phyloP scores from a whole-genome alignment of 495 filamentous ascomycete species.

The Penicillium roqueforti region DNA sequence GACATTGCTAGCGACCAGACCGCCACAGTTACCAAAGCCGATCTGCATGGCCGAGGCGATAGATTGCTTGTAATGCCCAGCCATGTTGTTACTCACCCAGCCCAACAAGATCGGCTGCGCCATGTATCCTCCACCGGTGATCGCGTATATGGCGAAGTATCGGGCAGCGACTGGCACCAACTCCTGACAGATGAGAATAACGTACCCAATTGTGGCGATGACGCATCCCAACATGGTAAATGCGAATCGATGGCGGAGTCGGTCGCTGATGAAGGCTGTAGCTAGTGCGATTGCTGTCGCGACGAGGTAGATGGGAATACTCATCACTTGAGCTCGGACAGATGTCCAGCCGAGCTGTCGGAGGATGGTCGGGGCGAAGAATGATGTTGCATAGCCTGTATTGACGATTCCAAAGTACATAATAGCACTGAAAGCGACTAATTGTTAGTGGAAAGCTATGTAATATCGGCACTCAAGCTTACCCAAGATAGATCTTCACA shows the following conservation, averaged over 20 bases:
- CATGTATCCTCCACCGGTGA: slow-evolving; percentile 45
- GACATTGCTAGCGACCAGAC: slow-evolving; percentile 52
- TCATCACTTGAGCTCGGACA: slow-evolving; percentile 49
- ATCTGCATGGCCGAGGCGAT: slow-evolving; percentile 50
- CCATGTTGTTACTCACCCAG: slow-evolving; percentile 54
- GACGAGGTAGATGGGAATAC: slow-evolving; percentile 54
- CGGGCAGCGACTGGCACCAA: slow-evolving; percentile 33
- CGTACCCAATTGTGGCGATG: slow-evolving; percentile 47
- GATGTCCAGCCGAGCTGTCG: slow-evolving; percentile 53
- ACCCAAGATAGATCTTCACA: slow-evolving; percentile 55
- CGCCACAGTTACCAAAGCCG: slow-evolving; percentile 50
- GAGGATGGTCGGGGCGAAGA: slow-evolving; percentile 56
- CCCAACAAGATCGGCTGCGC: slow-evolving; percentile 44
- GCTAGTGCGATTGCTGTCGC: slow-evolving; percentile 44
- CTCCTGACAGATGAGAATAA: slow-evolving; percentile 44
- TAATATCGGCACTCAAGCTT: neutral
- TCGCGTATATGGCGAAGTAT: slow-evolving; percentile 50
- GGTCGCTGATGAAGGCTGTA: slow-evolving; percentile 45
- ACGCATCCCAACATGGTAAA: slow-evolving; percentile 47
- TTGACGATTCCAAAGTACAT: slow-evolving; percentile 50
- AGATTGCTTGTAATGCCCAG: slow-evolving; percentile 55
- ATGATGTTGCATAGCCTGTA: slow-evolving; percentile 47
- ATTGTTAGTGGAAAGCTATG: neutral
- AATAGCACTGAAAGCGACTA: slow-evolving; percentile 25
- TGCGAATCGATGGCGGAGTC: slow-evolving; percentile 44